Percentiles rank a stretch among this genome's conserved stretches.
phyloP scores from a whole-genome alignment of 352 stramenopile genomes.

The Elongisporangium undulatum region DNA sequence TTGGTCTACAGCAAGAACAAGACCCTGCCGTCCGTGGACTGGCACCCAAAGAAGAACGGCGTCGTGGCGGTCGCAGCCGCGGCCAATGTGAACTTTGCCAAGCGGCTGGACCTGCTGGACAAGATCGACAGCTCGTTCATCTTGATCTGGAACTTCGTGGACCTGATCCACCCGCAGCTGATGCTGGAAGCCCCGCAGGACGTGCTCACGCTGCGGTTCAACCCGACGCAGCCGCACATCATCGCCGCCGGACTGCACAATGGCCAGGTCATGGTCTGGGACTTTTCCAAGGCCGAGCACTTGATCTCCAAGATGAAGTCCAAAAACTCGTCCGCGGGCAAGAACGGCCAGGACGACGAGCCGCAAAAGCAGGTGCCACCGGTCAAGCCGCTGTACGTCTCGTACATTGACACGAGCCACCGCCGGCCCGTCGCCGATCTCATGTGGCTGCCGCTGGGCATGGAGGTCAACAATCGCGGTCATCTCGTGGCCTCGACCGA shows the following conservation, averaged over 20 bases:
- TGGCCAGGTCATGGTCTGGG: conserved; percentile 91
- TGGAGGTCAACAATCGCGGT: conserved; percentile 88
- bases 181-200: conserved; percentile 92
- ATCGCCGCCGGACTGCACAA: conserved; percentile 81
- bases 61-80: conserved; percentile 85
- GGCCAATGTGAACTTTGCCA: conserved; percentile 83
- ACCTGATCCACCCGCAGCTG: conserved; percentile 92
- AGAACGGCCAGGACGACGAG: conserved; percentile 26
- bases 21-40: conserved; percentile 84
- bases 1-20: conserved; percentile 94
- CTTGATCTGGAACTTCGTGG: conserved; percentile 92
- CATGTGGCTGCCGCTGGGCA: conserved; percentile 76
- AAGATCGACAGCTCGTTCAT: conserved; percentile 87
- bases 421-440: conserved; percentile 85
- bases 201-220: conserved; percentile 87
- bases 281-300: conserved; percentile 80
- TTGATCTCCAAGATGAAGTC: conserved; percentile 52
- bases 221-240: conserved; percentile 81
- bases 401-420: conserved; percentile 86
- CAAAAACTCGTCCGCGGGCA: conserved; percentile 22
- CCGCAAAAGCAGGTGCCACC: conserved; percentile 54
- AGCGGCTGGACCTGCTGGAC: conserved; percentile 72
- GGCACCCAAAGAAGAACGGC: conserved; percentile 87
- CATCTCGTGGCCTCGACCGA: conserved; percentile 63
- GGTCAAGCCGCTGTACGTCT: conserved; percentile 73